Base-by-base conservation (phyloP, 345 rosid species). In the Eucalyptus melliodora region DNA sequence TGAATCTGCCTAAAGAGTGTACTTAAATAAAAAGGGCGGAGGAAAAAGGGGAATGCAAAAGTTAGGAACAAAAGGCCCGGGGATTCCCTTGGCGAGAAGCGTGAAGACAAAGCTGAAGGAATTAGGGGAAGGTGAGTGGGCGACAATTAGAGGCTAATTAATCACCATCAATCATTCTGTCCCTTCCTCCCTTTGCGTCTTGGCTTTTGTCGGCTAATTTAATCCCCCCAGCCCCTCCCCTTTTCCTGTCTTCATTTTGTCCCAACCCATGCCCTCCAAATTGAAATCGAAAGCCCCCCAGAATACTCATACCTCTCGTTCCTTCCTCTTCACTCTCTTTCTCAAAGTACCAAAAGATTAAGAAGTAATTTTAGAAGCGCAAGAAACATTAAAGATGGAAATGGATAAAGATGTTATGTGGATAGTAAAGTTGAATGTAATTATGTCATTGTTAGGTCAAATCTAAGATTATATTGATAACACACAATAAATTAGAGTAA, bases 381-480 rank as follows among this genome's bases (percentile, higher is more conserved):
- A 19, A 77, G 83, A 40, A 77, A 10, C 6, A 19, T 69, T 34
- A 5, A 40, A 72, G 17, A 72, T 16, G 26, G 23, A 11, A 34
- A 15, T n/a, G 2, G 40, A 65, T 65, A 27, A 6, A 13, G 69
- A 27, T 60, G 31, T 60, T 60, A 27, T 12, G 31, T 53, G 24
- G 10, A 5, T 53, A 21, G 59, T 21, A 4, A 8, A 53, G 59
- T 8, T 2, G 5, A 19, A 53, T 53, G 59, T 53, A 53, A 53
- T 1, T 21, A 53, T 21, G 26, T 53, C 2, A 8, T 53, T 53
- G 10, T 53, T 0, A 0, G 5, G 24, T 4, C 26, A 1, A 53
- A 19, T 53, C 24, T 19, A 4, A 53, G 0, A 53, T 53, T 53
- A 53, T 53, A 53, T 53, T 19, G 59, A 53, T 53, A 8, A 53